Evolutionary conservation across 257 asterid species (phyloP), one percentile per base, ranked within the genome.

Genomic region (Schizonepeta tenuifolia): DNA sequence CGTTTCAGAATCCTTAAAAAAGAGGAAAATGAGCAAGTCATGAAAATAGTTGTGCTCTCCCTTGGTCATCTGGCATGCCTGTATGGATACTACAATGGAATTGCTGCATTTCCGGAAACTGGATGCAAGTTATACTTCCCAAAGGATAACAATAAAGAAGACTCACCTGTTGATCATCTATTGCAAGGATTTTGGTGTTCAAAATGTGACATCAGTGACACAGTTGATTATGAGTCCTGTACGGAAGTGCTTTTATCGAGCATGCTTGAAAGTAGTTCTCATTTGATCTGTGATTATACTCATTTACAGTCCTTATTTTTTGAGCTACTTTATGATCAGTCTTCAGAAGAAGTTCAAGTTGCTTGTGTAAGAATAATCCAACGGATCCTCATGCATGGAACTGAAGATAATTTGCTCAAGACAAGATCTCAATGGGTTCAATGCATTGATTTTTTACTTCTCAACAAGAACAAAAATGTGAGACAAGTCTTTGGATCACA

Each of bases 21-120:
- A 66, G 99, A 88, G 83, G 80, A 77, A 31, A 78, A 70, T 75
- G 88, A 79, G 58, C 83, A 77, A 81, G 91, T 83, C 81, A 89
- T 83, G 93, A 88, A 88, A 86, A 75, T 74, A 35, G 81, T 89
- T 70, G 86, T 96, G 14, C 79, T 78, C 65, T 79, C 86, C 80
- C 87, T 94, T 63, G 99, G 99, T 79, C 78, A 71, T 71, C 83
- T 94, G 79, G 93, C 97, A 75, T 94, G 99, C 87, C 82, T 94
- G 40, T 74, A 83, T 81, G 96, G 93, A 73, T 86, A 83, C 73
- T 84, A 83, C 77, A 67, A 59, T 70, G 82, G 79, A 70, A 81
- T 38, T 49, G 68, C 71, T 73, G 69, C 70, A 71, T 70, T 54
- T 43, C 54, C 36, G 51, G 80, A 83, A 69, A 47, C 75, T 71